Evolutionary conservation across 2,329 filamentous ascomycete species (phyloP), one percentile per base, ranked within the genome.

Genomic region (Hypoxylon rubiginosum): DNA sequence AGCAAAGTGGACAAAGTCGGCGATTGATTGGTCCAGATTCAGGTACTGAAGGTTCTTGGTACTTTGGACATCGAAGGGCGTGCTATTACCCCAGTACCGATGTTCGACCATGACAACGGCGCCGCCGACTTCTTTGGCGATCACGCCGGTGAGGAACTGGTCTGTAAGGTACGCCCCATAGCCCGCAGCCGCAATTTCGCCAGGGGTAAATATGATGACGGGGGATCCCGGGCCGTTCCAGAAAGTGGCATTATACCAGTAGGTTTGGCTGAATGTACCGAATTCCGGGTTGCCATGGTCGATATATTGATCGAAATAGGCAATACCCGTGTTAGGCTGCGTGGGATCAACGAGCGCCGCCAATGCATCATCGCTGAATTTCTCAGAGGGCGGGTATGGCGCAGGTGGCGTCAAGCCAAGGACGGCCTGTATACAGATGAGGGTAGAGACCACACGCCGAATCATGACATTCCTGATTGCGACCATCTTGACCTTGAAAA

Each of bases 101-200:
- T 89, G 87, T 75, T 89, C 87, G 32, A 89, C 72, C 58, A 88
- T 74, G 30, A 89, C 75, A 2, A 84, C 82, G 9, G 86, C 87
- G 41, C 82, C 86, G 17, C 83, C 81, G 41, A 88, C 79, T 55
- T 82, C 80, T 72, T 87, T 77, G 1, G 85, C 86, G 62, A 83
- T 82, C 4, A 81, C 71, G 39, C 86, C 86, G 2, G 83, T 82
- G 9, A 87, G 75, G 2, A 82, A 82, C 24, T 74, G 74, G 60
- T 85, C 85, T 4, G 80, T 85, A 34, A 89, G 72, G 64, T 86
- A 89, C 8, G 78, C 82, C 11, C 75, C 75, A 67, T 86, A 88
- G 0, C 66, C 74, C 8, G 77, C 79, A 4, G 83, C 85, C 15
- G 81, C 79, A 30, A 76, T 71, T 74, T 89, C 86, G 19, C 86